Percentiles rank a stretch among this genome's conserved stretches.
Evolutionary conservation across 805 yeast species (phyloP).

Genomic region (Saturnispora sanitii): DNA sequence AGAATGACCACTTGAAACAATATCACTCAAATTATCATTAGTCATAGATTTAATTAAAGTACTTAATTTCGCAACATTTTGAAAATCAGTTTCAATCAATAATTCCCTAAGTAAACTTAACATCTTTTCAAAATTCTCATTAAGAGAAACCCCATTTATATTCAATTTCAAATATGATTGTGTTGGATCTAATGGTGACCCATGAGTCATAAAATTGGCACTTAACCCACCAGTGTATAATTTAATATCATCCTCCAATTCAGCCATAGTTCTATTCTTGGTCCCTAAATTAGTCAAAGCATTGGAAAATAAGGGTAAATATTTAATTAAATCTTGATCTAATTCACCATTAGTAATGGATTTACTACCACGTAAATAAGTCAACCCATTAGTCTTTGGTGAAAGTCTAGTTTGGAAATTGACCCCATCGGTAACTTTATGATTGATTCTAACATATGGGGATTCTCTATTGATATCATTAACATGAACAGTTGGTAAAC

Average conservation of each 20-base stretch:
- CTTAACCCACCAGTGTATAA: conserved; percentile 77
- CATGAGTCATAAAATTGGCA: conserved; percentile 46
- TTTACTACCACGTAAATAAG: conserved; percentile 64
- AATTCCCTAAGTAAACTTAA: conserved; percentile 61
- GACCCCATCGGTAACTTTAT: conserved; percentile 15
- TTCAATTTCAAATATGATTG: conserved; percentile 44
- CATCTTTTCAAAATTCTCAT: conserved; percentile 49
- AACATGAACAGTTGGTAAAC: conserved; percentile 69
- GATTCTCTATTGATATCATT: conserved; percentile 61
- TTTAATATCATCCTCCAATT: conserved; percentile 77
- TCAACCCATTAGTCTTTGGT: conserved; percentile 60
- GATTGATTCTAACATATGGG: conserved; percentile 29
- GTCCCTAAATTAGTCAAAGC: conserved; percentile 90
- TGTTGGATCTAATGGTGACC: conserved; percentile 41
- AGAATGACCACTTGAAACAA: conserved; percentile 83
- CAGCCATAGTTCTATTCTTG: conserved; percentile 53
- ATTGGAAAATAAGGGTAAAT: conserved; percentile 65
- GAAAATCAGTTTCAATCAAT: conserved; percentile 58
- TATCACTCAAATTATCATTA: conserved; percentile 64
- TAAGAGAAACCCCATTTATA: conserved; percentile 61
- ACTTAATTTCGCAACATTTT: conserved; percentile 55
- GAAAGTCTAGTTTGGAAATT: conserved; percentile 25
- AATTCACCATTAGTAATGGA: conserved; percentile 39
- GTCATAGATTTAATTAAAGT: conserved; percentile 65
- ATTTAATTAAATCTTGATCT: conserved; percentile 56